Percentiles rank a stretch among this genome's conserved stretches.
phyloP scores from a whole-genome alignment of 1,284 basidiomycete species.

The Cutaneotrichosporon sp. region DNA sequence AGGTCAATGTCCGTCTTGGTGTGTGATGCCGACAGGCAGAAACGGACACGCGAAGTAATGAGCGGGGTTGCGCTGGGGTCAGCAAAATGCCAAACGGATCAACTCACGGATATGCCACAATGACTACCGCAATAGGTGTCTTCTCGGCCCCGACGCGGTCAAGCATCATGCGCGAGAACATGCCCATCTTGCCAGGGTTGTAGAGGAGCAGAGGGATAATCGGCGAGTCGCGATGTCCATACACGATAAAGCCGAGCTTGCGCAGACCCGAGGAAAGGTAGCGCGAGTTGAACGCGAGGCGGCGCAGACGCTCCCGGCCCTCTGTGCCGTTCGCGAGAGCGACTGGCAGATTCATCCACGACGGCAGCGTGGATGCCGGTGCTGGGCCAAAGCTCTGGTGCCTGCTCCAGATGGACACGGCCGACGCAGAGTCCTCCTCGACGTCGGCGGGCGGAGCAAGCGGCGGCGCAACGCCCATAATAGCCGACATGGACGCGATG shows the following conservation, averaged over 20 bases:
- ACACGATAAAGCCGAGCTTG: conserved; percentile 96
- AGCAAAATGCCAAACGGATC: conserved; percentile 26
- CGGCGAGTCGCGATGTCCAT: conserved; percentile 86
- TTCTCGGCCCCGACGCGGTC: conserved; percentile 62
- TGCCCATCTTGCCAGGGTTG: conserved; percentile 88
- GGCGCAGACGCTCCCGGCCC: conserved; percentile 74
- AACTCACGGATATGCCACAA: conserved; percentile 71
- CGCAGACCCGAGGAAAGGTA: conserved; percentile 84
- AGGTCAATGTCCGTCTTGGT: conserved; percentile 95
- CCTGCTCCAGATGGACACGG: conserved; percentile 48
- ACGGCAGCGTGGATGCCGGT: conserved; percentile 62
- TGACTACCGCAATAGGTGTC: conserved; percentile 73
- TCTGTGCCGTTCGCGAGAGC: conserved; percentile 74
- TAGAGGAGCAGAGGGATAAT: conserved; percentile 92
- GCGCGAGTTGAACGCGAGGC: conserved; percentile 91
- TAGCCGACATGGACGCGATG: conserved; percentile 87
- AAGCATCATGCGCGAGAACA: conserved; percentile 86
- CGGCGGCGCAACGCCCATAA: conserved; percentile 80
- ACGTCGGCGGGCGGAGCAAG: conserved; percentile 41
- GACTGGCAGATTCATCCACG: conserved; percentile 70
- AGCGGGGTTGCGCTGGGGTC: conserved; percentile 79
- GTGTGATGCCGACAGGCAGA: conserved; percentile 92
- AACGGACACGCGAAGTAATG: conserved; percentile 83
- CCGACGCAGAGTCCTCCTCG: conserved; percentile 48
- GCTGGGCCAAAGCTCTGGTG: conserved; percentile 61